phyloP scores from a whole-genome alignment of 805 yeast species.

The Kluyveromyces starmeri region DNA sequence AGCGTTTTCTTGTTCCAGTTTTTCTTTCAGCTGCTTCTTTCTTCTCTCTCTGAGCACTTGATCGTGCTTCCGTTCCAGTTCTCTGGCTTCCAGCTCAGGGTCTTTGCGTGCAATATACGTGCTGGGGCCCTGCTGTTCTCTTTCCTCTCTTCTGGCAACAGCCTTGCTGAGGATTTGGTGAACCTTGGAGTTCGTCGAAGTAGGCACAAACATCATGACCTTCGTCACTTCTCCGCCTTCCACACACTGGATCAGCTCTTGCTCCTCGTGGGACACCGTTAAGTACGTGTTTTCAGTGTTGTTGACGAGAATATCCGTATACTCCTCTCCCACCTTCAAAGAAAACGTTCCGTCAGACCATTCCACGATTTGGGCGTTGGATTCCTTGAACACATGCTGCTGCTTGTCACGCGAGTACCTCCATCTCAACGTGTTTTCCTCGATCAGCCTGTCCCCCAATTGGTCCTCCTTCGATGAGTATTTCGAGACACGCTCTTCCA shows the following conservation, averaged over 20 bases:
- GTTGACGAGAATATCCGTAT: slow-evolving; percentile 65
- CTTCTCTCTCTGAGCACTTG: slow-evolving; percentile 59
- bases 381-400: slow-evolving; percentile 65
- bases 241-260: slow-evolving; percentile 53
- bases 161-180: slow-evolving; percentile 74
- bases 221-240: slow-evolving; percentile 58
- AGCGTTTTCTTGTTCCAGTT: slow-evolving; percentile 48
- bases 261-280: slow-evolving; percentile 59
- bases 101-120: slow-evolving; percentile 41
- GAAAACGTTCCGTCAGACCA: slow-evolving; percentile 94
- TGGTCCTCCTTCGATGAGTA: slow-evolving; percentile 36
- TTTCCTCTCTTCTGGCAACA: slow-evolving; percentile 34
- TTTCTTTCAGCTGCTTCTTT: slow-evolving; percentile 44
- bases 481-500: slow-evolving; percentile 30
- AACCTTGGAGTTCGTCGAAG: slow-evolving; percentile 79
- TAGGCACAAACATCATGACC: slow-evolving; percentile 70
- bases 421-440: slow-evolving; percentile 90
- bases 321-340: slow-evolving; percentile 77
- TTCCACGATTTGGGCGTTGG: slow-evolving; percentile 81
- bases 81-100: slow-evolving; percentile 60
- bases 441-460: slow-evolving; percentile 55
- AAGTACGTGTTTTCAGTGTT: slow-evolving; percentile 64
- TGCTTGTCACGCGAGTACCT: slow-evolving; percentile 73
- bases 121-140: slow-evolving; percentile 31
- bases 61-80: slow-evolving; percentile 57